Percentiles rank a stretch among this genome's conserved stretches.
These are phyloP conservation scores for Pythium dissimile DNA, from an alignment of 352 stramenopile species.

Conservation along the genomic window DNA sequence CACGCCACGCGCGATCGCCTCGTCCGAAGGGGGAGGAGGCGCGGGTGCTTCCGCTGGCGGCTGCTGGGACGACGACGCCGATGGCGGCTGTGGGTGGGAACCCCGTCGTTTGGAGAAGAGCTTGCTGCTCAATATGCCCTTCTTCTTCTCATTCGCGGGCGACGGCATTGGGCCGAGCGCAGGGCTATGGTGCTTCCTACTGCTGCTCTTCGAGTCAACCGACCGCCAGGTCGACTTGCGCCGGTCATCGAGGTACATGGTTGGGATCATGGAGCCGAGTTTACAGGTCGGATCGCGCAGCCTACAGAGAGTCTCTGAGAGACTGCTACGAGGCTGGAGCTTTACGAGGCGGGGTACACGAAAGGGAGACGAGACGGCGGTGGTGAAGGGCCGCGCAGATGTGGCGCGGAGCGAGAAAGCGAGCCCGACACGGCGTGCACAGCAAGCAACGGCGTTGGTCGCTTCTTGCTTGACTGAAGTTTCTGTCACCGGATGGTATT, in stretches of 20 bases:
- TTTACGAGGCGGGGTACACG: neutral
- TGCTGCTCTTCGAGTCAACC: neutral
- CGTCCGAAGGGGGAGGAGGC: constrained; percentile 30
- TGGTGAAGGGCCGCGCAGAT: neutral
- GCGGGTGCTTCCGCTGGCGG: neutral
- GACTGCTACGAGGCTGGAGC: no score
- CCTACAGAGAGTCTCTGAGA: neutral
- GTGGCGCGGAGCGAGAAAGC: neutral
- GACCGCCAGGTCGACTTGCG: constrained; percentile 15
- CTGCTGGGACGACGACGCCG: neutral
- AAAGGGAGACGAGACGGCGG: no score
- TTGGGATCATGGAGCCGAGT: constrained; percentile 9
- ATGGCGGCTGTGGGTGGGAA: constrained; percentile 13
- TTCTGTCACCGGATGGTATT: neutral
- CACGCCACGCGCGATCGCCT: constrained; percentile 50
- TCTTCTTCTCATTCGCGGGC: constrained; percentile 24
- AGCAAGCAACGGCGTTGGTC: neutral
- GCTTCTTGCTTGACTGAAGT: constrained; percentile 13
- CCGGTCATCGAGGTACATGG: constrained; percentile 9
- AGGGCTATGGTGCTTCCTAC: constrained; percentile 3
- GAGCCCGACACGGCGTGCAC: neutral
- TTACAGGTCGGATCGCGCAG: neutral
- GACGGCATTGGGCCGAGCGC: constrained; percentile 10
- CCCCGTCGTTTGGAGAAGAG: constrained; percentile 48
- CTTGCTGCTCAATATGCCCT: constrained; percentile 42